Evolutionary conservation across 495 filamentous ascomycete species (phyloP).

Genomic region (Parachaetomium inaequale): DNA sequence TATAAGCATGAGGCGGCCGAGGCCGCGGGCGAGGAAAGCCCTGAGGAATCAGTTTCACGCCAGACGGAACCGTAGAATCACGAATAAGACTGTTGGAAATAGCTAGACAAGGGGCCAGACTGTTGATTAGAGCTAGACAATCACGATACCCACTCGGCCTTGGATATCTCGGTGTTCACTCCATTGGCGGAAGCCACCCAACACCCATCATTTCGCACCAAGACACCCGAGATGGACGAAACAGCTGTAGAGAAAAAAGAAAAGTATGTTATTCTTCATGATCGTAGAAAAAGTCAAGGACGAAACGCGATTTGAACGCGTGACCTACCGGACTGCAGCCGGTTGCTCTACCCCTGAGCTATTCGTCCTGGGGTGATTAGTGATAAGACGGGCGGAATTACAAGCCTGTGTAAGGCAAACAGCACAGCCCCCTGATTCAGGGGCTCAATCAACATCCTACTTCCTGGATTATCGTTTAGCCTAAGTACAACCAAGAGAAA

Average conservation of each 20-base stretch:
- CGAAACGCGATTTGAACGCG: conserved; percentile 21
- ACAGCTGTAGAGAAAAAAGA: too few relatives aligned
- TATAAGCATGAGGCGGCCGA: conserved; percentile 35
- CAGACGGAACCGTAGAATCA: neutral
- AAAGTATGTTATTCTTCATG: too few relatives aligned
- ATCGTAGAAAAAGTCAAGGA: neutral
- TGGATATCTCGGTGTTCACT: too few relatives aligned
- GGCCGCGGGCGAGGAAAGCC: too few relatives aligned
- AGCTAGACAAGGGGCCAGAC: too few relatives aligned
- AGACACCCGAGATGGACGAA: too few relatives aligned
- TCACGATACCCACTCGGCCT: too few relatives aligned
- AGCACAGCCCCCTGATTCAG: neutral
- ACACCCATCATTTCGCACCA: neutral
- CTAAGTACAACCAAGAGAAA: neutral
- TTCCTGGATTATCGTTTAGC: neutral
- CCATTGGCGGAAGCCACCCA: too few relatives aligned
- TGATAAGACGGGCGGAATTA: neutral
- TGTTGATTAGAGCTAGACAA: too few relatives aligned
- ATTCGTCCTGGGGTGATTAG: conserved; percentile 7
- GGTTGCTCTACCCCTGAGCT: conserved; percentile 21
- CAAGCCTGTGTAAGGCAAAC: neutral
- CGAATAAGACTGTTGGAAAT: too few relatives aligned
- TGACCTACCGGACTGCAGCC: conserved; percentile 22
- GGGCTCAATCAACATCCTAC: neutral
- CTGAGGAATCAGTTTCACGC: neutral